phyloP scores from a whole-genome alignment of 495 filamentous ascomycete species.

The Daldinia caldariorum region DNA sequence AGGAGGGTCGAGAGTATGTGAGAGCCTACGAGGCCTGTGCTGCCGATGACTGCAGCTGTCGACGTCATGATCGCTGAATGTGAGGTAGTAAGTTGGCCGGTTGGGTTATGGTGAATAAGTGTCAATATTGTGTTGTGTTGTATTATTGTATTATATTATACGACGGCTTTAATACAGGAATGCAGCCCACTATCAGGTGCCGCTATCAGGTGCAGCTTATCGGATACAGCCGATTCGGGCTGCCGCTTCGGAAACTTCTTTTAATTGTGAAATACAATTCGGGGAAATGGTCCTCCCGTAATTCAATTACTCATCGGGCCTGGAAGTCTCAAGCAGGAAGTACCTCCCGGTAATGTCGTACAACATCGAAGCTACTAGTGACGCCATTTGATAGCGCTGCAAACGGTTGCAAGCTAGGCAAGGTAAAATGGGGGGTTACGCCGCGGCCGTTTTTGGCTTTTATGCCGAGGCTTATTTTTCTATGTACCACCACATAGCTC shows the following conservation, averaged over 20 bases:
- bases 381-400: background rate
- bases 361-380: background rate
- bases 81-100: background rate
- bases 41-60: conserved; percentile 63
- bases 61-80: conserved; percentile 47
- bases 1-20: conserved; percentile 67
- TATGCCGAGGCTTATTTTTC: background rate
- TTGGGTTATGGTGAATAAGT: background rate
- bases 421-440: too few relatives aligned
- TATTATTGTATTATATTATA: too few relatives aligned
- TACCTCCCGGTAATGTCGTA: background rate
- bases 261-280: background rate
- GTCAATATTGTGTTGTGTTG: too few relatives aligned
- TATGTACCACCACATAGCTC: too few relatives aligned
- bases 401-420: too few relatives aligned
- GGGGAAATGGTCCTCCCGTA: conserved; percentile 1
- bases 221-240: too few relatives aligned
- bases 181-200: background rate
- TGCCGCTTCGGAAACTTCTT: background rate
- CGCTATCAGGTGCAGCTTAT: background rate
- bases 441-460: background rate
- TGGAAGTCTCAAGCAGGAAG: background rate
- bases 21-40: conserved; percentile 66
- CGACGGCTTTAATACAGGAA: conserved; percentile 1
- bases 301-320: conserved; percentile 4